Percentiles rank a stretch among this genome's conserved stretches.
These are phyloP conservation scores for Jimgerdemannia flammicorona DNA, from an alignment of 192 early-diverging fungal species.

Conservation along the genomic window DNA sequence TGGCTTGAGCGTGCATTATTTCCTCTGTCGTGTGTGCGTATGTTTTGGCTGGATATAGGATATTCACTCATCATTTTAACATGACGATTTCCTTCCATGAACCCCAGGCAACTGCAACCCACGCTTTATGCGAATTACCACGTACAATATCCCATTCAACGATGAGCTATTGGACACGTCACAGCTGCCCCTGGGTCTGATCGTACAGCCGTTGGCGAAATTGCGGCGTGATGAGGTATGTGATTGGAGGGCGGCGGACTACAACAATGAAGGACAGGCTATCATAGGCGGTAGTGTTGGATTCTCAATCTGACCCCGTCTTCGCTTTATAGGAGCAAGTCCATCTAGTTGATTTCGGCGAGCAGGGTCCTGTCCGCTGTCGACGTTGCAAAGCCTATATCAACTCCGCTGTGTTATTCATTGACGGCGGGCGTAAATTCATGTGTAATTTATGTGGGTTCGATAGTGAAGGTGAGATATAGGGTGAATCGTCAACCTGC, in stretches of 20 bases:
- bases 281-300: constrained; percentile 6
- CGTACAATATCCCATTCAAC: constrained; percentile 80
- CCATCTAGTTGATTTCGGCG: constrained; percentile 79
- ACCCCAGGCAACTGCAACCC: constrained; percentile 80
- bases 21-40: background rate
- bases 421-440: constrained; percentile 88
- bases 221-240: constrained; percentile 65
- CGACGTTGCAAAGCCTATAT: constrained; percentile 91
- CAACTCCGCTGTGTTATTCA: constrained; percentile 86
- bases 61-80: background rate
- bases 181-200: constrained; percentile 79
- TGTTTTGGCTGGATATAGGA: background rate
- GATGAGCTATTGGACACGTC: constrained; percentile 77
- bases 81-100: background rate
- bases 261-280: background rate
- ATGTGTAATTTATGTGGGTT: constrained; percentile 92
- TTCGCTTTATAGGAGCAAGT: constrained; percentile 47
- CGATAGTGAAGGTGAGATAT: constrained; percentile 68
- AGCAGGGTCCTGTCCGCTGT: constrained; percentile 85
- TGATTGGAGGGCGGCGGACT: background rate
- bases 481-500: background rate
- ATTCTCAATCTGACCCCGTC: background rate
- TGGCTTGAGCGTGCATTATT: background rate
- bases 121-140: constrained; percentile 85
- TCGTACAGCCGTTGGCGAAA: constrained; percentile 91